Evolutionary conservation across 2,329 filamentous ascomycete genomes (phyloP).

Genomic region (Cladosporium sp.): DNA sequence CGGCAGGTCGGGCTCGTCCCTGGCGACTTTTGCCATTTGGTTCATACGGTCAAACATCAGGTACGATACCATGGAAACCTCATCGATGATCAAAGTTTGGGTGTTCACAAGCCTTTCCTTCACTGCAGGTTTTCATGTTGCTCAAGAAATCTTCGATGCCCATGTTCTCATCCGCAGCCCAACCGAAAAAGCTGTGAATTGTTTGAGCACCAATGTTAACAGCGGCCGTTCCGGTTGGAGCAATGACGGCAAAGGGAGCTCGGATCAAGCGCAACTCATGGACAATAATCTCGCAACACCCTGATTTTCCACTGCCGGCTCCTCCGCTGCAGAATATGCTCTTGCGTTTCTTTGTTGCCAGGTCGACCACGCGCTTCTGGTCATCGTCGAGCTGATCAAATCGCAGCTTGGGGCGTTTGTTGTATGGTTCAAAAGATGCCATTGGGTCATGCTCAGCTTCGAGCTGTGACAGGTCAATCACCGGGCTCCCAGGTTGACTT

Average conservation of each 20-base stretch:
- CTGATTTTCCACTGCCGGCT: constrained; percentile 19
- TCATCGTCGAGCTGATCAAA: not conserved
- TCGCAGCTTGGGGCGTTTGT: not conserved
- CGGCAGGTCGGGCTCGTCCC: constrained; percentile 1
- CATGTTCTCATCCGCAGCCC: constrained; percentile 53
- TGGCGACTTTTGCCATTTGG: constrained; percentile 16
- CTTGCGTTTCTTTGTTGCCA: not conserved
- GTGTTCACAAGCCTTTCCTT: constrained; percentile 39
- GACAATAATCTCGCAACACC: not conserved
- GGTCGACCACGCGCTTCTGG: not conserved
- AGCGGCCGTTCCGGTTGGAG: constrained; percentile 58
- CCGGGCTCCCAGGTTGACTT: too few relatives aligned
- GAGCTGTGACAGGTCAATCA: too few relatives aligned
- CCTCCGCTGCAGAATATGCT: constrained; percentile 11
- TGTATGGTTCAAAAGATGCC: not conserved
- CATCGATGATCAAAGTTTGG: constrained; percentile 60
- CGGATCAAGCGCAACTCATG: constrained; percentile 33
- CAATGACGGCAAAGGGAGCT: constrained; percentile 48
- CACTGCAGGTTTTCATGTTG: constrained; percentile 12
- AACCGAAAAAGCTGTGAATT: constrained; percentile 55
- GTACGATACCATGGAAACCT: constrained; percentile 63
- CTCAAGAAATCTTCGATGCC: constrained; percentile 34
- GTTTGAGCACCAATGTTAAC: constrained; percentile 55
- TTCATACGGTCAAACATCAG: constrained; percentile 51
- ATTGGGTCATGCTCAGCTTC: not conserved